Percentiles rank a stretch among this genome's conserved stretches.
These are phyloP conservation scores for Brassica napus DNA, from an alignment of 345 rosid genomes.

Conservation along the genomic window DNA sequence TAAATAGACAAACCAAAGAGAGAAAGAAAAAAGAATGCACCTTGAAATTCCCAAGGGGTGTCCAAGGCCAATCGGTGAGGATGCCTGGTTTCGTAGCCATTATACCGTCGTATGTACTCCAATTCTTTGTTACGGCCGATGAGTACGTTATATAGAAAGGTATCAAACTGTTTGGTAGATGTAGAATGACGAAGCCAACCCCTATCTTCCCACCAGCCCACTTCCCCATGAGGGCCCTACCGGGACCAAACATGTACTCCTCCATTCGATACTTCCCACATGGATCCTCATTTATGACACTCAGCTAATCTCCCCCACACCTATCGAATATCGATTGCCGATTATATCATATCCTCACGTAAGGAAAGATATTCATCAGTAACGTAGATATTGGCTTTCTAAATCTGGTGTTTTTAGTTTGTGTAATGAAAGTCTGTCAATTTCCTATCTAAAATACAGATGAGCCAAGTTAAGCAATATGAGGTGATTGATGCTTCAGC, in stretches of 20 bases:
- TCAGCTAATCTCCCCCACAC: slow-evolving; percentile 15
- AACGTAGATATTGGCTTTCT: not conserved
- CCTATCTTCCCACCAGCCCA: slow-evolving; percentile 36
- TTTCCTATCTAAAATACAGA: not conserved
- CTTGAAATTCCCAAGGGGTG: slow-evolving; percentile 55
- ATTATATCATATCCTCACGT: not conserved
- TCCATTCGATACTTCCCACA: slow-evolving; percentile 22
- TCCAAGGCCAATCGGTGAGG: slow-evolving; percentile 62
- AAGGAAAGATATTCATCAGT: not conserved
- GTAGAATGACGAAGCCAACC: slow-evolving; percentile 26
- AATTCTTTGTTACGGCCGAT: slow-evolving; percentile 15
- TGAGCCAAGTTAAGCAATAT: slow-evolving; percentile 17
- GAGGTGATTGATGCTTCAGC: slow-evolving; percentile 1
- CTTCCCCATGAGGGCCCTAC: slow-evolving; percentile 15
- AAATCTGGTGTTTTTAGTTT: not conserved
- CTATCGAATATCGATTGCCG: not conserved
- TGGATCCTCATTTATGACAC: slow-evolving; percentile 32
- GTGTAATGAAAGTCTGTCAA: not conserved
- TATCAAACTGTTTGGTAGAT: slow-evolving; percentile 2
- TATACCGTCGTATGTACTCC: slow-evolving; percentile 27
- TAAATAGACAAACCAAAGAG: not conserved
- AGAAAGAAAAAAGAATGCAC: slow-evolving; percentile 24
- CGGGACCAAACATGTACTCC: slow-evolving; percentile 16
- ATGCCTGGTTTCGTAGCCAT: slow-evolving; percentile 65
- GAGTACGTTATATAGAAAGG: slow-evolving; percentile 19